Percentiles rank a stretch among this genome's conserved stretches.
These are phyloP conservation scores for Acaromyces ingoldii DNA, from an alignment of 1,284 basidiomycete genomes.

Conservation along the genomic window DNA sequence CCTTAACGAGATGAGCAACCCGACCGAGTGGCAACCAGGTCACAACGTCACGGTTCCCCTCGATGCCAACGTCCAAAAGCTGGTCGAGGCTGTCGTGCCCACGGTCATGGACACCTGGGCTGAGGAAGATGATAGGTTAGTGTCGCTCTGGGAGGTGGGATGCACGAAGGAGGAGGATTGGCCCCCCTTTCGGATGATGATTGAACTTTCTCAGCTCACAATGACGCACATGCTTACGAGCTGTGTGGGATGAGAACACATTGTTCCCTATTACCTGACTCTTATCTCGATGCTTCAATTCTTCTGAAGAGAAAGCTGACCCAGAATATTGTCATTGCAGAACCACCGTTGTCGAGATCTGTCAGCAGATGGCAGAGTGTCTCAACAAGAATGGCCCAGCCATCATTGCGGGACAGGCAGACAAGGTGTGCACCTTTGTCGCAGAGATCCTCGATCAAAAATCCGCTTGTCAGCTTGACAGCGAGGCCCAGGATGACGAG, in stretches of 20 bases:
- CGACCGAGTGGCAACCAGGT: slow-evolving; percentile 77
- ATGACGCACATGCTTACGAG: slow-evolving; percentile 58
- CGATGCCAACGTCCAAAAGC: slow-evolving; percentile 71
- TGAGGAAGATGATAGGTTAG: slow-evolving; percentile 95
- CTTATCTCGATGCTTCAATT: slow-evolving; percentile 2
- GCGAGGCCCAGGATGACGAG: slow-evolving; percentile 79
- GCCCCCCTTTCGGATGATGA: no score
- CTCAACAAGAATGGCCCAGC: slow-evolving; percentile 84
- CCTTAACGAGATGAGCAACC: slow-evolving; percentile 82
- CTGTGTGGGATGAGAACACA: slow-evolving; percentile 33
- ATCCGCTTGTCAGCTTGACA: slow-evolving; percentile 78
- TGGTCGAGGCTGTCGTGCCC: slow-evolving; percentile 71
- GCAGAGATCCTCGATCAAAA: slow-evolving; percentile 66
- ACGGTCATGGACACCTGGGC: slow-evolving; percentile 83
- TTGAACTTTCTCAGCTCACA: slow-evolving; percentile 91
- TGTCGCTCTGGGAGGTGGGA: slow-evolving; percentile 27
- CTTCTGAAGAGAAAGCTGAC: not conserved
- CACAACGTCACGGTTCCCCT: slow-evolving; percentile 61
- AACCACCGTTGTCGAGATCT: slow-evolving; percentile 78
- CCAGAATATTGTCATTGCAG: slow-evolving; percentile 54
- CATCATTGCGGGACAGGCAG: slow-evolving; percentile 56
- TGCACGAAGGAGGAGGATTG: slow-evolving; percentile 12
- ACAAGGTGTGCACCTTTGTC: slow-evolving; percentile 15
- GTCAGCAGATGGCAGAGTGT: slow-evolving; percentile 80
- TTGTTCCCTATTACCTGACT: slow-evolving; percentile 30